Evolutionary conservation across 1,284 basidiomycete genomes (phyloP).

Genomic region (Pascua guehoae): DNA sequence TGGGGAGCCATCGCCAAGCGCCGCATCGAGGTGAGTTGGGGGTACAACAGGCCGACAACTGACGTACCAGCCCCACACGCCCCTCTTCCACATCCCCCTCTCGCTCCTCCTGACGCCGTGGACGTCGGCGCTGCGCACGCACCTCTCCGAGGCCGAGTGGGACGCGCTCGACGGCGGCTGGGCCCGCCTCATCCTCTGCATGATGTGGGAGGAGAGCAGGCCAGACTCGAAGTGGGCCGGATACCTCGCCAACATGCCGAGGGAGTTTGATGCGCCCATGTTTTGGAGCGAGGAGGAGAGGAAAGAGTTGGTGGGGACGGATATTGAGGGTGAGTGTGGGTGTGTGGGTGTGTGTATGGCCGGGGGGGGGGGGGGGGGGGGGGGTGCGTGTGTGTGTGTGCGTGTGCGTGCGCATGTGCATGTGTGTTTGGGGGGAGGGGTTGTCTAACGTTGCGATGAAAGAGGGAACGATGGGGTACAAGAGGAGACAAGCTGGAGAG

Average conservation of each 20-base stretch:
- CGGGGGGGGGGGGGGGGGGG: no score
- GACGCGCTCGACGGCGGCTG: slow-evolving; percentile 66
- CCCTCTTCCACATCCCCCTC: slow-evolving; percentile 80
- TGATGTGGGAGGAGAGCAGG: slow-evolving; percentile 88
- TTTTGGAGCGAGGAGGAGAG: slow-evolving; percentile 74
- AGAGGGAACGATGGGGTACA: no score
- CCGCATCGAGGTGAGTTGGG: slow-evolving; percentile 41
- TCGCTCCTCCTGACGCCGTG: slow-evolving; percentile 71
- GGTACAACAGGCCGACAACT: no score
- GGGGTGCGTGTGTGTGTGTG: no score
- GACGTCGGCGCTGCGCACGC: slow-evolving; percentile 62
- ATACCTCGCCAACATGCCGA: slow-evolving; percentile 60
- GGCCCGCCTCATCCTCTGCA: slow-evolving; percentile 76
- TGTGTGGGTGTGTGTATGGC: no score
- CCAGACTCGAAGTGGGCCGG: slow-evolving; percentile 61
- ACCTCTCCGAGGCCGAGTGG: slow-evolving; percentile 61
- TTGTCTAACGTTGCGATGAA: no score
- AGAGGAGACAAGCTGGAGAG: no score
- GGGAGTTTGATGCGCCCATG: slow-evolving; percentile 84
- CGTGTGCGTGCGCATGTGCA: no score
- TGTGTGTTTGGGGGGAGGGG: no score
- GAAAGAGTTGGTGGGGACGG: slow-evolving; percentile 73
- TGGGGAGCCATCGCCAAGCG: slow-evolving; percentile 41
- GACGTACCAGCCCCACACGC: slow-evolving; percentile 26
- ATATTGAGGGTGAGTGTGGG: slow-evolving; percentile 67